Base-by-base conservation (phyloP, 2,329 filamentous ascomycete genomes). In the Anisogramma anomala region DNA sequence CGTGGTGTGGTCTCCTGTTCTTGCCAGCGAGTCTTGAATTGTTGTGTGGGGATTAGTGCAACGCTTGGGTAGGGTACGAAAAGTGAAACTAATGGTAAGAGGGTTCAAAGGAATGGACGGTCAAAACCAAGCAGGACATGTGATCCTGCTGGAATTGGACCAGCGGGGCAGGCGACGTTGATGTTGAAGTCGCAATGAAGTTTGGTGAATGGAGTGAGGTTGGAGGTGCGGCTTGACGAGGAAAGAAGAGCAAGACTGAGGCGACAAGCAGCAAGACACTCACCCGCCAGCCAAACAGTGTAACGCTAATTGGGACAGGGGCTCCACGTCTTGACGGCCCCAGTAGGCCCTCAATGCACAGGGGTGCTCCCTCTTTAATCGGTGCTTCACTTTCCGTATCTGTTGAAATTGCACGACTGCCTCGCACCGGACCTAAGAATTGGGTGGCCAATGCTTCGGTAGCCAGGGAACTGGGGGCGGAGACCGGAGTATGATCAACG, bases 101-200 rank as follows among this genome's bases (percentile, higher is more conserved):
- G 43, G 48, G 50, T 49, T 46, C 50, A 71, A 68, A 68, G 66
- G 71, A 75, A 69, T 64, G 71, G 71, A 75, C 71, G 71, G 71
- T 57, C 69, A 64, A 73, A 61, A 70, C 71, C 72, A 43, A 76
- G 70, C 31, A 60, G 63, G 27, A 27, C 51, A 65, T 64, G 65
- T 63, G n/a, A 57, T 64, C 67, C 68, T 58, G 57, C 69, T 66
- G 70, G 71, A 71, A 72, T 71, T 66, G 71, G 61, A 66, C 72
- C 71, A 74, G 55, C 53, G 54, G 32, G 33, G 26, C 38, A 6
- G 22, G 41, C 31, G 30, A 36, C 15, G n/a, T n/a, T 40, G 43
- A 43, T 23, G 39, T 30, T 25, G 46, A 36, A 26, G 42, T 40
- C 32, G 34, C 33, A 38, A 48, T 55, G 47, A 51, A 49, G 51